A percentile compares a stretch with the other conserved stretches of the same genome.
These are phyloP conservation scores for Penicillium sp. DNA, from an alignment of 2,329 filamentous ascomycete genomes.

Conservation along the genomic window DNA sequence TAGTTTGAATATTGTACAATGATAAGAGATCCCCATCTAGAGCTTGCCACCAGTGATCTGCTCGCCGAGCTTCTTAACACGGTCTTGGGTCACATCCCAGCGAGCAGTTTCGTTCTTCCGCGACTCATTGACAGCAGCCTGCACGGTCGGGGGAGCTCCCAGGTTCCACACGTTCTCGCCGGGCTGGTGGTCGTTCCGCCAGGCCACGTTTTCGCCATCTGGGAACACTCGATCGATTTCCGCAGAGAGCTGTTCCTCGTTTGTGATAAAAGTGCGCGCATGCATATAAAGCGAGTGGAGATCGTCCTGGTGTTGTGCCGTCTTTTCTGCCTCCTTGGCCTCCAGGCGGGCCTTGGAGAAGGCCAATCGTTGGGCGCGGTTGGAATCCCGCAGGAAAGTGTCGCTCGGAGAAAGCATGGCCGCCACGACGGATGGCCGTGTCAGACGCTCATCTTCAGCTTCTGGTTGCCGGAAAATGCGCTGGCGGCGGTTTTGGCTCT, in stretches of 20 bases:
- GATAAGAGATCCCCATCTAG: conserved; percentile 30
- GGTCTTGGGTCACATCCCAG: conserved; percentile 55
- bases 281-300: conserved; percentile 90
- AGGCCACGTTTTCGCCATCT: conserved; percentile 55
- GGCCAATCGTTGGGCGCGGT: conserved; percentile 61
- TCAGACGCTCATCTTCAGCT: conserved; percentile 76
- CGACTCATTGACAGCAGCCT: conserved; percentile 33
- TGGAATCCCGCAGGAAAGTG: conserved; percentile 63
- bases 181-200: conserved; percentile 46
- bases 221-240: conserved; percentile 79
- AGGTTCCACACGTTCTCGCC: conserved; percentile 58
- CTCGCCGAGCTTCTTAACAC: conserved; percentile 68
- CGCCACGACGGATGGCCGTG: conserved; percentile 66
- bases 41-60: conserved; percentile 70
- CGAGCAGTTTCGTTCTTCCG: conserved; percentile 38
- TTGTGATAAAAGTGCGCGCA: conserved; percentile 83
- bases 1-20: conserved; percentile 31
- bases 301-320: conserved; percentile 67
- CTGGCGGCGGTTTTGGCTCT: conserved; percentile 57
- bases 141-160: conserved; percentile 49
- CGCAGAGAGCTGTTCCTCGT: conserved; percentile 73
- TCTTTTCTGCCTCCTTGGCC: conserved; percentile 55
- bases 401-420: conserved; percentile 55
- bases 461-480: conserved; percentile 65
- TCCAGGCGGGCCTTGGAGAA: conserved; percentile 44